phyloP scores from a whole-genome alignment of 1,284 basidiomycete species.

The Amylostereum areolatum region DNA sequence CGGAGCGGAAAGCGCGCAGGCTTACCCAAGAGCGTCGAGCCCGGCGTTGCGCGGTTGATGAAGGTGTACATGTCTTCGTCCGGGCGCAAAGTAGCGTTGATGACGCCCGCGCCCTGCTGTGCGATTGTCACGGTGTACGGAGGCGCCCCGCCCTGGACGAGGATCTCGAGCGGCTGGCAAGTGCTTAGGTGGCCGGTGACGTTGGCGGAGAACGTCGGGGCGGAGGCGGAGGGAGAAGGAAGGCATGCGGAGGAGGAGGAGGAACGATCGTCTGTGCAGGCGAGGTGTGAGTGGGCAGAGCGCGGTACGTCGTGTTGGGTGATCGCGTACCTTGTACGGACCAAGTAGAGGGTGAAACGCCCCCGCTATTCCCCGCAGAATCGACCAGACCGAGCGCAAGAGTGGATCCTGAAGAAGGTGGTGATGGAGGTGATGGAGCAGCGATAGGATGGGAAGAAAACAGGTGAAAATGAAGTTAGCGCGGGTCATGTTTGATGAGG shows the following conservation, averaged over 20 bases:
- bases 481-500: neutral
- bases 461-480: neutral
- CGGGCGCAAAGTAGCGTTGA: slow-evolving; percentile 35
- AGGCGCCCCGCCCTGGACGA: slow-evolving; percentile 36
- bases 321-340: slow-evolving; percentile 27
- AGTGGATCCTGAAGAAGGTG: slow-evolving; percentile 26
- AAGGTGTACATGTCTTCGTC: slow-evolving; percentile 39
- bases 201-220: slow-evolving; percentile 37
- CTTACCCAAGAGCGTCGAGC: slow-evolving; percentile 35
- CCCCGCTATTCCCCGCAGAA: slow-evolving; percentile 35
- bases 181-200: slow-evolving; percentile 33
- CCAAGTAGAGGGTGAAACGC: slow-evolving; percentile 27
- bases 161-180: slow-evolving; percentile 42
- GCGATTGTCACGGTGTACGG: slow-evolving; percentile 43
- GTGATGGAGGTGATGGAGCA: too few relatives aligned
- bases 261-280: too few relatives aligned
- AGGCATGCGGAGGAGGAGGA: slow-evolving; percentile 29
- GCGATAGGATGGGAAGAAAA: neutral
- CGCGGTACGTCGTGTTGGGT: neutral
- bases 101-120: slow-evolving; percentile 33
- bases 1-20: neutral
- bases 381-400: slow-evolving; percentile 41
- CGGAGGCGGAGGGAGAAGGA: slow-evolving; percentile 18
- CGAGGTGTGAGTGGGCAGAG: too few relatives aligned
- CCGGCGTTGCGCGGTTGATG: slow-evolving; percentile 40